Base-by-base conservation (phyloP, 192 early-diverging fungal genomes). In the Podila clonocystis region DNA sequence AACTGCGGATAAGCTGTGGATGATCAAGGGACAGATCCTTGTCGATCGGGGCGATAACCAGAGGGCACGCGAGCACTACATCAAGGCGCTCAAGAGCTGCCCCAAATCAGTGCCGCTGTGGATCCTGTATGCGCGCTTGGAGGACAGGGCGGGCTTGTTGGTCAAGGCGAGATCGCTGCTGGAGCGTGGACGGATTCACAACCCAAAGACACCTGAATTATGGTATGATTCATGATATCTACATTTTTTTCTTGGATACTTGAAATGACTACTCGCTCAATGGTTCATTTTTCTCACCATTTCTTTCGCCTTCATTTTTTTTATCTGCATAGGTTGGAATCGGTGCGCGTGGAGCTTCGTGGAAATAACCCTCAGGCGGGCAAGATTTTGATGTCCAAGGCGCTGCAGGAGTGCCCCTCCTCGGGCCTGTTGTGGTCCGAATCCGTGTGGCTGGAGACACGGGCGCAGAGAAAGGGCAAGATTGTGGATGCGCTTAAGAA, bases 401-500 rank as follows among this genome's bases (percentile, higher is more conserved):
- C 97, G 0, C 85, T 99, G 55, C 97, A 98, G 72, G 96, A 97
- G 78, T 98, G 97, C 72, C 96, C 97, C 0, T 70, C 84, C 1
- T 92, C 97, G 0, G 97, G 97, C 2, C 36, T 87, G 19, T 82
- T 99, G 15, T 98, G 97, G 97, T 91, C 94, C 0, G 92, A 97
- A 59, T 89, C 92, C 6, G 95, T 99, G 31, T 84, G 94, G 65
- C 84, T 95, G 75, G 98, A 96, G 64, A 87, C 93, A 31, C 88
- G 95, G 26, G 90, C 95, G 26, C 94, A 95, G 74, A 89, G 97
- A 31, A 97, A 97, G 68, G 89, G 96, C 2, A 86, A 92, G 74
- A 92, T 92, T 22, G 90, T 91, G 3, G 98, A 99, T 83, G 98
- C 97, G 0, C 85, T 98, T 11, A 96, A 96, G 77, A 91, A 94